A percentile compares a stretch with the other conserved stretches of the same genome.
phyloP scores from a whole-genome alignment of 2,329 filamentous ascomycete genomes.

The Coleophoma eucalyptorum region DNA sequence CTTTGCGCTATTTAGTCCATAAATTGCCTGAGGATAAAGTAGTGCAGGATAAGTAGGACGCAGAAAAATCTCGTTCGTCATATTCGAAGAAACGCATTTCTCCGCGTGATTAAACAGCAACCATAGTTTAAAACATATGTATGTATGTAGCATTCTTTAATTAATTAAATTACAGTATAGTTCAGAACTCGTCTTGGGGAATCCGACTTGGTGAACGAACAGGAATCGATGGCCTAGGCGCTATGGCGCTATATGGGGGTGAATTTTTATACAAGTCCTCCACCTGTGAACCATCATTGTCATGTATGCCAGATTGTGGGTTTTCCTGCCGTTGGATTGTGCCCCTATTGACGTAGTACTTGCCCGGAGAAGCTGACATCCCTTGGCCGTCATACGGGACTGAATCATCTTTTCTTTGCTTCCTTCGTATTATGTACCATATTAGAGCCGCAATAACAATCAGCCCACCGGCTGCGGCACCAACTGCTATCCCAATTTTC shows the following conservation, averaged over 20 bases:
- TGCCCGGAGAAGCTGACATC: neutral
- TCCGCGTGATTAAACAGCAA: no score
- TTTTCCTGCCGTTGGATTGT: neutral
- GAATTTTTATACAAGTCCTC: neutral
- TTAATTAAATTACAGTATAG: neutral
- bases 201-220: neutral
- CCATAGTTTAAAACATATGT: no score
- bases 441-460: neutral
- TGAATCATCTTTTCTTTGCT: neutral
- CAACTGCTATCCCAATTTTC: conserved; percentile 1
- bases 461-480: neutral
- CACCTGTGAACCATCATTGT: neutral
- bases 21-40: no score
- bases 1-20: no score
- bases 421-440: neutral
- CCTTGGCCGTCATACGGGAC: neutral
- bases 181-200: neutral
- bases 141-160: neutral
- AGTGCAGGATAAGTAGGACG: no score
- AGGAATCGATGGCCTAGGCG: neutral
- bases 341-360: neutral
- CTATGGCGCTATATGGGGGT: neutral
- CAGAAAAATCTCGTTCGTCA: no score
- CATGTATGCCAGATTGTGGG: neutral
- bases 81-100: no score